Conservation (phyloP, 148 eudicot genomes). For the Salicornia ramosissima region DNA sequence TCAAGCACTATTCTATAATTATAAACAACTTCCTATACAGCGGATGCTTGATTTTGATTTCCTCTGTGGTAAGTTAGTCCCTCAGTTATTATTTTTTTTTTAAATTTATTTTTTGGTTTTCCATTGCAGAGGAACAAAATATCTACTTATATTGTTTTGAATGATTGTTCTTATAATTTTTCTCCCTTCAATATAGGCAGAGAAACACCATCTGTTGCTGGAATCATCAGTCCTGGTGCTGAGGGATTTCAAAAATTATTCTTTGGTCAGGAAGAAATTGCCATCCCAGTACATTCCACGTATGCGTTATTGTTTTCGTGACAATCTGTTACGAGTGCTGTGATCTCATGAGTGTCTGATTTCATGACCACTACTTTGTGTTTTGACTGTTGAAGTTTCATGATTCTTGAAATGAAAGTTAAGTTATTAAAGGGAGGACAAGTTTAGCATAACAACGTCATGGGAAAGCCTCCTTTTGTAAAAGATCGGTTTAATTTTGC, state of each 20-base stretch:
- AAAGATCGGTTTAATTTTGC: not conserved
- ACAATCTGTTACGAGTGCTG: too few relatives aligned
- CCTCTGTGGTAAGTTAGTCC: constrained; percentile 65
- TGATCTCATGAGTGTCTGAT: too few relatives aligned
- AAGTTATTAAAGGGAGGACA: too few relatives aligned
- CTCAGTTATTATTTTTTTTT: too few relatives aligned
- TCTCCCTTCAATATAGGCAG: constrained; percentile 56
- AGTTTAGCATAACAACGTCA: not conserved
- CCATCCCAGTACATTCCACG: constrained; percentile 95
- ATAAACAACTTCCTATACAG: constrained; percentile 90
- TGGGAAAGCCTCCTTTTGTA: not conserved
- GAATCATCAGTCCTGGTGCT: constrained; percentile 90
- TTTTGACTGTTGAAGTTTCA: too few relatives aligned
- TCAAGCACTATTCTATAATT: constrained; percentile 93
- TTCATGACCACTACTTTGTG: too few relatives aligned
- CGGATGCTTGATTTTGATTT: constrained; percentile 99
- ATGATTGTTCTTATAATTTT: not conserved
- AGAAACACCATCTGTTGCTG: constrained; percentile 99
- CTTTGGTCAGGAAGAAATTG: constrained; percentile 99
- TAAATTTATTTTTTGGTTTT: not conserved
- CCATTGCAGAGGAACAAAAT: not conserved
- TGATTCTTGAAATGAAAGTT: too few relatives aligned
- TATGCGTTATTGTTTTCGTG: constrained; percentile 28
- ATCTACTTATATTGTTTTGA: too few relatives aligned
- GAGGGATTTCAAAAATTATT: constrained; percentile 97